Percentiles rank a stretch among this genome's conserved stretches.
phyloP scores from a whole-genome alignment of 2,329 filamentous ascomycete species.

The Colletotrichum sojae region DNA sequence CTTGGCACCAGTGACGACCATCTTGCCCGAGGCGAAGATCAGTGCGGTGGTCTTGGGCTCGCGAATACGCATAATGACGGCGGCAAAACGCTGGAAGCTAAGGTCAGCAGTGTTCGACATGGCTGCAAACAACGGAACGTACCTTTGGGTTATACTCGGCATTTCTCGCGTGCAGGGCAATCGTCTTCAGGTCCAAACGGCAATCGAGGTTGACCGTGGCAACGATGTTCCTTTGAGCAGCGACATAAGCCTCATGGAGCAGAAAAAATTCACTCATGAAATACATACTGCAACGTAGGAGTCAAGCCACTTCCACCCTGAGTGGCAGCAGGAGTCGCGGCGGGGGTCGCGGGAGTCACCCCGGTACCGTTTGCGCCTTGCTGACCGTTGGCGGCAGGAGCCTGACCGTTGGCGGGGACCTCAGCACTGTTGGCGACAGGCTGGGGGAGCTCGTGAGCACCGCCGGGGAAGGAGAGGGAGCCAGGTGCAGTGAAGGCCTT shows the following conservation, averaged over 20 bases:
- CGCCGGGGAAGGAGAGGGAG: constrained; percentile 92
- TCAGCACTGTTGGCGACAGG: constrained; percentile 80
- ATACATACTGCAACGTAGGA: constrained; percentile 97
- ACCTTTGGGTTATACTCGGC: constrained; percentile 99
- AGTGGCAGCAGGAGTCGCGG: constrained; percentile 88
- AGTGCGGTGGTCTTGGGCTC: constrained; percentile 98
- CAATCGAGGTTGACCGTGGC: constrained; percentile 98
- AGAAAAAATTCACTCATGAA: constrained; percentile 50
- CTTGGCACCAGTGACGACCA: constrained; percentile 99
- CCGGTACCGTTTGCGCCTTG: constrained; percentile 78
- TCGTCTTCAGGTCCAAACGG: constrained; percentile 97
- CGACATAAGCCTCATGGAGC: constrained; percentile 68
- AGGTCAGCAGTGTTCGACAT: constrained; percentile 49
- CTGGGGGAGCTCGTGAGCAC: constrained; percentile 81
- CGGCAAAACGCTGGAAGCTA: constrained; percentile 86
- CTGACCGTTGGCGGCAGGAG: constrained; percentile 62
- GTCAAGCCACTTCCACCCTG: constrained; percentile 90
- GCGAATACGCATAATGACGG: constrained; percentile 99
- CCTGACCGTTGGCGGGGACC: constrained; percentile 56
- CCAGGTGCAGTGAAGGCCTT: constrained; percentile 95
- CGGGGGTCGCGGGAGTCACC: constrained; percentile 91
- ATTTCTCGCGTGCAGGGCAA: constrained; percentile 97
- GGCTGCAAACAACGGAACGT: constrained; percentile 52
- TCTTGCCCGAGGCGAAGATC: constrained; percentile 99
- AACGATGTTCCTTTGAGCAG: constrained; percentile 89